Conservation (phyloP, 192 early-diverging fungal genomes). For the Dissophora ornata region DNA sequence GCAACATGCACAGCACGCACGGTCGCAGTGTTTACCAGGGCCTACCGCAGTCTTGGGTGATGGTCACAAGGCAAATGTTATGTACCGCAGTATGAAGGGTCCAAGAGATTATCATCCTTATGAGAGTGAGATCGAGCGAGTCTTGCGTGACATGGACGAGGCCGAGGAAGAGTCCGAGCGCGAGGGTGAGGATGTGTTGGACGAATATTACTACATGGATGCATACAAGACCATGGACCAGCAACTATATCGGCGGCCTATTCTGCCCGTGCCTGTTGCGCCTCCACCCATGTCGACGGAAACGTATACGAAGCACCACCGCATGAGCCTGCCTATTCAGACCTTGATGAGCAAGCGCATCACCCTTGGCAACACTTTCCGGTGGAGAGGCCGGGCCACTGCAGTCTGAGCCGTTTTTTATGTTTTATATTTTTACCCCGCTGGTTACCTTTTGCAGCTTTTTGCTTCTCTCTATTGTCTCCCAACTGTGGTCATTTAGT, state of each 20-base stretch:
- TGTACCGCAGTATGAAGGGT: not conserved
- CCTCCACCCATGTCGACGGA: slow-evolving; percentile 42
- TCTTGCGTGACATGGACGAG: slow-evolving; percentile 25
- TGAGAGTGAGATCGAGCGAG: slow-evolving; percentile 17
- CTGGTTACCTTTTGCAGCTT: too few relatives aligned
- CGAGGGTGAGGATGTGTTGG: slow-evolving; percentile 38
- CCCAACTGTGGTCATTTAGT: too few relatives aligned
- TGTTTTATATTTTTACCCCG: too few relatives aligned
- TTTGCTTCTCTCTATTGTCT: too few relatives aligned
- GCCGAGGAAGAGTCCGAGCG: slow-evolving; percentile 26
- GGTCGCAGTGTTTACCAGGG: not conserved
- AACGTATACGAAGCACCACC: slow-evolving; percentile 37
- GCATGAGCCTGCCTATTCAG: slow-evolving; percentile 44
- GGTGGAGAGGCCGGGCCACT: slow-evolving; percentile 27
- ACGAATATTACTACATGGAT: slow-evolving; percentile 46
- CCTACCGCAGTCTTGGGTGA: not conserved
- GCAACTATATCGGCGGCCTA: slow-evolving; percentile 31
- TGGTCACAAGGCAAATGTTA: not conserved
- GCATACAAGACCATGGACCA: slow-evolving; percentile 53
- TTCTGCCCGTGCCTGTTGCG: slow-evolving; percentile 8
- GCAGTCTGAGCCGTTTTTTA: not conserved
- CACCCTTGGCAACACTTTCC: slow-evolving; percentile 28
- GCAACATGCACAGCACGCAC: not conserved
- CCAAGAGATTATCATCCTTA: too few relatives aligned
- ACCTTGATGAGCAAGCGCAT: slow-evolving; percentile 37